Base-by-base conservation (phyloP, 768 basidiomycete species). In the Gymnopilus junonius region DNA sequence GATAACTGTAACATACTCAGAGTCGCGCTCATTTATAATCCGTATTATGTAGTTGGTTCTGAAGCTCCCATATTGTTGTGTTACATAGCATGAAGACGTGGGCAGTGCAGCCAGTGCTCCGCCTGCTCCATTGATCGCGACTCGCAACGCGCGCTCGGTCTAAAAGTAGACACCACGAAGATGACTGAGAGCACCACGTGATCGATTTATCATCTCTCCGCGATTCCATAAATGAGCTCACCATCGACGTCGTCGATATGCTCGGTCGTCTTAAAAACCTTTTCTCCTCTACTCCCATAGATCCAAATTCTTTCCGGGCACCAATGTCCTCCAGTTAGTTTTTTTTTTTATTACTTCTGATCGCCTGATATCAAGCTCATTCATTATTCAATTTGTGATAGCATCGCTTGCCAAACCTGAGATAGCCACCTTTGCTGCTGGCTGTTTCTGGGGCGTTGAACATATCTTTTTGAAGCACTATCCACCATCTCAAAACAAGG, bases 401-500 rank as follows among this genome's bases (percentile, higher is more conserved):
- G 58, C 62, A 43, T 53, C 62, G 40, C 57, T 70, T 37, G 48
- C 45, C 23, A 68, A 74, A 59, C 70, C 73, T 20, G 71, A 79
- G 65, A 76, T 76, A 65, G 85, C 81, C 4, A 81, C 83, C 7
- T 83, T 83, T 55, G 81, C 86, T 5, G 78, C 82, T 8, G 91
- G 92, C 21, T 93, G 92, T 71, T 94, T 94, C 76, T 93, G 92
- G 93, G 93, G 92, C 17, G 88, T 90, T 20, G 90, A 94, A 67
- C 92, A 94, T 70, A 92, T 93, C 72, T 94, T 93, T 73, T 70
- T 92, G 58, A 91, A 92, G 76, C 83, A 92, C 67, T 93, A 86
- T 76, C 89, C 90, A 0, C 87, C 88, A 23, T 71, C 83, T 4
- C 76, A 90, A 73, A 84, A 86, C 71, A 92, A 90, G 75, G 91